Evolutionary conservation across 139 green algal species (phyloP), one percentile per base, ranked within the genome.

Genomic region (Coelastrella sp.): DNA sequence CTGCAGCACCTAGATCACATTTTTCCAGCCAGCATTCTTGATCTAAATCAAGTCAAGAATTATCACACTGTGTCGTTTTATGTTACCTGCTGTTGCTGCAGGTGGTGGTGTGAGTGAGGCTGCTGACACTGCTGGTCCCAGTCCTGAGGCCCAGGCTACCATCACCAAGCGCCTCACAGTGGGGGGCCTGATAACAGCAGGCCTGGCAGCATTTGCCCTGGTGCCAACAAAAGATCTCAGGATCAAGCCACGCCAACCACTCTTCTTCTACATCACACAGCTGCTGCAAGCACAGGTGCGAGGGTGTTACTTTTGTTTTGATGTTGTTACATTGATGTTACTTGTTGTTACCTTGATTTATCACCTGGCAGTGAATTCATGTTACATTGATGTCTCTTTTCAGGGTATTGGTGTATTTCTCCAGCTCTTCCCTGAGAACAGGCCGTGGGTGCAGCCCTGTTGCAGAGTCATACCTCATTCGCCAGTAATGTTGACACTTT

Each of bases 251-350:
- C 76, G 83, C 82, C 95, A 96, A 82, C 95, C 96, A 1, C 81
- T 98, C 57, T 98, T 95, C 84, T 95, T 96, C 56, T 98, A 97
- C 92, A 65, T 97, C 12, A 91, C 93, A 7, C 94, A 95, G 4
- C 88, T 98, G 19, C 73, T 98, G n/a, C 88, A 92, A 14, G 78
- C 88, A 0, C 85, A 88, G 84, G 84, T 82, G 61, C 35, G 35
- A 49, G 35, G 35, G 35, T 3, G 35, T 49, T 49, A 49, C 35
- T 6, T 57, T 7, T 15, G 4, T 8, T 8, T 4, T 19, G 4
- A 22, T 78, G 14, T 25, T 78, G 0, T 78, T 22, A 4, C 1
- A 35, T 49, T 49, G 35, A n/a, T n/a, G n/a, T n/a, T n/a, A n/a
- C n/a, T n/a, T n/a, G n/a, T n/a, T 49, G 35, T 49, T 49, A 49